Evolutionary conservation across 305 asterid genomes (phyloP).

Genomic region (Fraxinus latifolia): DNA sequence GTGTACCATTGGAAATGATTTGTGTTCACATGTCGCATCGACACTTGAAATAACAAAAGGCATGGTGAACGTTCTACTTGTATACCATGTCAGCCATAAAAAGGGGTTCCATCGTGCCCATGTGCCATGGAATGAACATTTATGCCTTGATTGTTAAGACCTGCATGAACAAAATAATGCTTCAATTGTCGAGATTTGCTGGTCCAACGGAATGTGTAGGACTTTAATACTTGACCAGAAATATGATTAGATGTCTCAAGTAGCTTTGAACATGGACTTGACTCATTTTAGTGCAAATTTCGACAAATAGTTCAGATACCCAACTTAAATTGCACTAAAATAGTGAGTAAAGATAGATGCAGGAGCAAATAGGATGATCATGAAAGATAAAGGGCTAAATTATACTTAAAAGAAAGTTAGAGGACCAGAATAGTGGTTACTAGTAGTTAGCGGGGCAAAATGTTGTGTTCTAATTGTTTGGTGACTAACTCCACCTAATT

Average conservation of each 20-base stretch:
- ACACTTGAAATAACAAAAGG: neutral
- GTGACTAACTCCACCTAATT: neutral
- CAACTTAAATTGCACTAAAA: neutral
- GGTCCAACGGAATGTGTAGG: neutral
- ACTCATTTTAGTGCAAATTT: neutral
- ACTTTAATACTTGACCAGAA: neutral
- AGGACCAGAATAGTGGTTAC: neutral
- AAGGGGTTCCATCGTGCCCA: neutral
- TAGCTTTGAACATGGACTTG: neutral
- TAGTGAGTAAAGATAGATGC: neutral
- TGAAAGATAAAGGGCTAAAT: neutral
- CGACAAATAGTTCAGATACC: neutral
- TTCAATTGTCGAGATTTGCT: neutral
- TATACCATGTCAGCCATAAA: neutral
- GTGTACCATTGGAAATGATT: no score
- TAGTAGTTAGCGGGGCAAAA: neutral
- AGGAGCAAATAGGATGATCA: neutral
- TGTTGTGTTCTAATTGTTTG: neutral
- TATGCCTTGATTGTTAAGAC: no score
- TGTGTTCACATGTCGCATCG: neutral
- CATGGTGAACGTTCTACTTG: neutral
- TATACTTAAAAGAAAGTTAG: neutral
- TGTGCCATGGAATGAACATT: neutral
- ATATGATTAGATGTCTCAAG: neutral
- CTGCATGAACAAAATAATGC: no score